Evolutionary conservation across 176 grass and related monocot species (phyloP), one percentile per base, ranked within the genome.

Genomic region (Phoenix dactylifera): DNA sequence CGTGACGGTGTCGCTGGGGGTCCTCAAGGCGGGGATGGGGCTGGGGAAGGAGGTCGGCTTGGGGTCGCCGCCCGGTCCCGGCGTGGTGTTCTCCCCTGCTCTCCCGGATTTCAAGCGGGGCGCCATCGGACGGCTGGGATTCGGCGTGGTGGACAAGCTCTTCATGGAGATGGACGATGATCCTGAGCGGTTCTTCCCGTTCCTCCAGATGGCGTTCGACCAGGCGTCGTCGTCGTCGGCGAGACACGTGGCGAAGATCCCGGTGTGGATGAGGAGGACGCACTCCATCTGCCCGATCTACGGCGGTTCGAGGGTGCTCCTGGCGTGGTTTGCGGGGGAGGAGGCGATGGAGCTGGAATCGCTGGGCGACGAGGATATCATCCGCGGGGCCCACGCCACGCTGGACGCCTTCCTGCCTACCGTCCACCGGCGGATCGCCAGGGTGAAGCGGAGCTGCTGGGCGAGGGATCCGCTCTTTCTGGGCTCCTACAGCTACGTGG

Each of bases 401-500:
- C 23, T 90, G 58, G 72, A 79, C 49, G 58, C 49, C 4, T 69
- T 84, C 63, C 3, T 90, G 65, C 58, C 82, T 58, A 23, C 58
- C 82, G 17, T 5, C 22, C 29, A 16, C 16, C 15, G 57, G 80
- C 72, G 77, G 61, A 80, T 87, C 57, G 63, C 15, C 63, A 67
- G 67, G 24, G 50, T 96, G 50, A 80, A 63, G 74, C 62, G 86
- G 71, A 96, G 83, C 65, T 6, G 60, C 67, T 96, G 91, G 91
- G 83, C 60, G 10, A 63, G 74, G 56, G 74, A 90, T 86, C 72
- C 80, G 9, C 70, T 90, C 19, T 90, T 96, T 65, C 62, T 87
- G 3, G 91, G 91, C 10, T 90, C 91, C 26, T 96, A 96, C 62
- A 96, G 86, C 74, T 96, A 90, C 67, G 86, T 96, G 52, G 82